A percentile compares a stretch with the other conserved stretches of the same genome.
Conservation (phyloP, 2,329 filamentous ascomycete genomes). For the Phialocephala sp. region DNA sequence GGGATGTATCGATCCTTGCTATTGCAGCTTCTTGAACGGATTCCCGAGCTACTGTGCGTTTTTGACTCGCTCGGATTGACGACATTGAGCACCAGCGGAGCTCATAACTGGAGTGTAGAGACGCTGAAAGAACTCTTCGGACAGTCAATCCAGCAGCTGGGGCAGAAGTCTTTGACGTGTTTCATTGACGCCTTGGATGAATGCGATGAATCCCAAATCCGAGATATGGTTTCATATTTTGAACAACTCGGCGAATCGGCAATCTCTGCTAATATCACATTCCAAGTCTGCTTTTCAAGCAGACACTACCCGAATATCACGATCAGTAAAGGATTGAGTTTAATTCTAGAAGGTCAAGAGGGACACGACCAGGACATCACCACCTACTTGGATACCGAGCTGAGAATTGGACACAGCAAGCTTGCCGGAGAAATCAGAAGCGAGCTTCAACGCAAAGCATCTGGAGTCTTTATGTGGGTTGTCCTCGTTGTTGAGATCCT, state of each 20-base stretch:
- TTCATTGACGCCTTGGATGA: conserved; percentile 55
- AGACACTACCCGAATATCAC: conserved; percentile 39
- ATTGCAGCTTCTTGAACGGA: conserved; percentile 44
- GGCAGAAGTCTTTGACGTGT: conserved; percentile 38
- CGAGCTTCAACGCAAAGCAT: conserved; percentile 29
- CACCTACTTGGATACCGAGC: conserved; percentile 37
- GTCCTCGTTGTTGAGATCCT: conserved; percentile 45
- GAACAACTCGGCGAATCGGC: conserved; percentile 30
- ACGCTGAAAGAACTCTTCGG: conserved; percentile 39
- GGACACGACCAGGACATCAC: conserved; percentile 41
- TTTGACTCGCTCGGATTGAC: no score
- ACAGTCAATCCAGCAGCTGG: conserved; percentile 36
- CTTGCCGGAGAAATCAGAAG: conserved; percentile 24
- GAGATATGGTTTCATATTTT: conserved; percentile 33
- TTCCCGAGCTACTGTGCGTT: no score
- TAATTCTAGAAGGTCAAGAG: conserved; percentile 37
- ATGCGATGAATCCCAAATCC: conserved; percentile 44
- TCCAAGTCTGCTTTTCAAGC: conserved; percentile 41
- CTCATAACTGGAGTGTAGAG: conserved; percentile 29
- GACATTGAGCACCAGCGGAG: no score
- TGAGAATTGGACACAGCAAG: conserved; percentile 31
- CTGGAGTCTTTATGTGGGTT: conserved; percentile 35
- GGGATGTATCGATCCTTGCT: conserved; percentile 58
- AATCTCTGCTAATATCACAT: conserved; percentile 13
- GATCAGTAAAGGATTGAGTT: conserved; percentile 32